phyloP scores from a whole-genome alignment of 129 eudicot genomes.

The Ambrosia trifida region DNA sequence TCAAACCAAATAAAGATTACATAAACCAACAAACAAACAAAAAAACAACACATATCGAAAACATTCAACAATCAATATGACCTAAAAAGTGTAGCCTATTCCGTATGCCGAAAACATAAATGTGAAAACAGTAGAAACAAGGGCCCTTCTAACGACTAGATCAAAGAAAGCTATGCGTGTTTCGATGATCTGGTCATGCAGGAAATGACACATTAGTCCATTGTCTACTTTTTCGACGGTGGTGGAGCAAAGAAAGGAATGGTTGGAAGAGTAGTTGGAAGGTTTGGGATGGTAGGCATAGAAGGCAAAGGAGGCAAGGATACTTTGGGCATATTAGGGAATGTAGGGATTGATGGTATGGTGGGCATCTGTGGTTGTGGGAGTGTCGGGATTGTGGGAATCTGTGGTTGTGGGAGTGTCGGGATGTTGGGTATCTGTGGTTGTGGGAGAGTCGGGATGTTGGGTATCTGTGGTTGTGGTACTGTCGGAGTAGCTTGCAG shows the following conservation, averaged over 20 bases:
- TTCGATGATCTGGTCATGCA: not conserved
- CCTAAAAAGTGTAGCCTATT: too few species aligned
- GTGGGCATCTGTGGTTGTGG: constrained; percentile 8
- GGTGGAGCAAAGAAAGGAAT: constrained; percentile 40
- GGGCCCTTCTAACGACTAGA: too few species aligned
- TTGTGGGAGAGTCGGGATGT: constrained; percentile 19
- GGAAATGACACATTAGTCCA: not conserved
- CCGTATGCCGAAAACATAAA: too few species aligned
- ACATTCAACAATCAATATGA: not conserved
- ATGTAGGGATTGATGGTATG: constrained; percentile 18
- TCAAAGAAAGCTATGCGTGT: too few species aligned
- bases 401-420: constrained; percentile 24
- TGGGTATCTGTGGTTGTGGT: constrained; percentile 34
- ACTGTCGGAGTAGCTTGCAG: constrained; percentile 23
- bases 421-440: constrained; percentile 28
- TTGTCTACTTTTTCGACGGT: constrained; percentile 33
- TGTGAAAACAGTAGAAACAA: too few species aligned
- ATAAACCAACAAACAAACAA: not conserved
- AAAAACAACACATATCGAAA: not conserved
- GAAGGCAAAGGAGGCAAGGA: constrained; percentile 39
- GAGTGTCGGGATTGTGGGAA: constrained; percentile 23
- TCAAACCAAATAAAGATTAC: not conserved
- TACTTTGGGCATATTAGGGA: constrained; percentile 29
- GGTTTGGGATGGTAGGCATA: constrained; percentile 39
- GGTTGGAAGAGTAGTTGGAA: constrained; percentile 36